phyloP scores from a whole-genome alignment of 2,329 filamentous ascomycete genomes.

The Magnaporthiopsis incrustans region DNA sequence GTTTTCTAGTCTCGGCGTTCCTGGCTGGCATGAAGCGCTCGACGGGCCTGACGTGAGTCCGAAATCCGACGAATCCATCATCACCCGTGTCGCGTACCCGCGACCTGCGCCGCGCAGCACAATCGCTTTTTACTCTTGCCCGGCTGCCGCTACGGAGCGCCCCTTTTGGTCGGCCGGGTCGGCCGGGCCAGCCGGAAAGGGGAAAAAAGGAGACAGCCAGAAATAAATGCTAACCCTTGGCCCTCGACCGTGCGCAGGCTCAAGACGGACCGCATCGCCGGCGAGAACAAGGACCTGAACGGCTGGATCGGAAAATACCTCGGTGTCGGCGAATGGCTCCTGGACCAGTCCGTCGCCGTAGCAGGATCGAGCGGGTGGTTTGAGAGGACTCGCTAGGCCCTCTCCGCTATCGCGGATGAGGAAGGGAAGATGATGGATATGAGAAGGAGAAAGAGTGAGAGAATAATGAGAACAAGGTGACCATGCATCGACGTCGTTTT shows the following conservation, averaged over 20 bases:
- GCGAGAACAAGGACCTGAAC: constrained; percentile 73
- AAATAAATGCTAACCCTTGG: constrained; percentile 31
- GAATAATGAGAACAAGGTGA: neutral
- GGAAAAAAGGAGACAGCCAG: constrained; percentile 55
- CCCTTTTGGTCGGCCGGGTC: constrained; percentile 34
- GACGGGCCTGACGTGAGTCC: constrained; percentile 90
- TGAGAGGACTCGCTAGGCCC: constrained; percentile 68
- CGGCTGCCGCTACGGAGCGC: constrained; percentile 63
- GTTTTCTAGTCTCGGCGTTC: constrained; percentile 72
- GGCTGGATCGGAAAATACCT: constrained; percentile 92
- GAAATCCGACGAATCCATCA: constrained; percentile 2
- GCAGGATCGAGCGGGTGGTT: constrained; percentile 86
- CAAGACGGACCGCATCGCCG: constrained; percentile 72
- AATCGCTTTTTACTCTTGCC: constrained; percentile 49
- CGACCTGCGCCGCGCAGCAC: constrained; percentile 33
- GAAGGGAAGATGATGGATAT: neutral
- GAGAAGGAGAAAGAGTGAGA: neutral
- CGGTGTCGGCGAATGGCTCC: constrained; percentile 91
- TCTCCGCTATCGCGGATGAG: neutral
- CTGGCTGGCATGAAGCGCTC: constrained; percentile 96
- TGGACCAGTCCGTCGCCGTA: constrained; percentile 93
- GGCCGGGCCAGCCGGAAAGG: constrained; percentile 43
- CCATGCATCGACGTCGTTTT: neutral
- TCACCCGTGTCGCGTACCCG: neutral
- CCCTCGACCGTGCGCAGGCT: constrained; percentile 58